Evolutionary conservation across 2,329 filamentous ascomycete genomes (phyloP).

Genomic region (Orbilia javanica): DNA sequence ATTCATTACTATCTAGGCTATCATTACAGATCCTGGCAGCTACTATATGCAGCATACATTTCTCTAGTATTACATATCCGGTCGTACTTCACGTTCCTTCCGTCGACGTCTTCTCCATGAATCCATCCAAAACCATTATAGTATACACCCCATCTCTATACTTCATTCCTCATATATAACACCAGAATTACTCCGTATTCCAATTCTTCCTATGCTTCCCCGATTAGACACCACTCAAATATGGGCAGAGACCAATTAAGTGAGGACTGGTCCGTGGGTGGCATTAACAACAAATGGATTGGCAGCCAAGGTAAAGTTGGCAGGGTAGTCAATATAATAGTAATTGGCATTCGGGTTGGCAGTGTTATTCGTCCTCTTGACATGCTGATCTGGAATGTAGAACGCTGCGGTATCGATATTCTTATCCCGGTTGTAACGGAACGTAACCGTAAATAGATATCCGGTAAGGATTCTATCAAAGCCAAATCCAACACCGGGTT

Average conservation of each 20-base stretch:
- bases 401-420: neutral
- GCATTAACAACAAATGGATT: neutral
- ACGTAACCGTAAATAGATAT: neutral
- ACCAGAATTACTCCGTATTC: neutral
- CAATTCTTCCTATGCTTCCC: neutral
- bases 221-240: neutral
- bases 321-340: slow-evolving; percentile 13
- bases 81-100: neutral
- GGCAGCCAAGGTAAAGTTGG: neutral
- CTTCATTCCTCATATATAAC: no score
- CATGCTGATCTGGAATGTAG: neutral
- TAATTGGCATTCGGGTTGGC: slow-evolving; percentile 11
- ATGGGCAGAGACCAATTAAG: neutral
- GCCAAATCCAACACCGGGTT: slow-evolving; percentile 14
- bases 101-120: neutral
- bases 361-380: slow-evolving; percentile 2
- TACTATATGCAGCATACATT: neutral
- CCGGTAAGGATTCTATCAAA: neutral
- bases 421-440: slow-evolving; percentile 7
- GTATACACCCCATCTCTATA: neutral
- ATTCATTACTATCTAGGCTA: neutral
- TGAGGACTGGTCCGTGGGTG: neutral
- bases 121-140: no score
- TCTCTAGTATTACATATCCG: neutral
- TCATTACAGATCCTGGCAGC: neutral